phyloP scores from a whole-genome alignment of 495 filamentous ascomycete genomes.

The Pyrenula massariospora region DNA sequence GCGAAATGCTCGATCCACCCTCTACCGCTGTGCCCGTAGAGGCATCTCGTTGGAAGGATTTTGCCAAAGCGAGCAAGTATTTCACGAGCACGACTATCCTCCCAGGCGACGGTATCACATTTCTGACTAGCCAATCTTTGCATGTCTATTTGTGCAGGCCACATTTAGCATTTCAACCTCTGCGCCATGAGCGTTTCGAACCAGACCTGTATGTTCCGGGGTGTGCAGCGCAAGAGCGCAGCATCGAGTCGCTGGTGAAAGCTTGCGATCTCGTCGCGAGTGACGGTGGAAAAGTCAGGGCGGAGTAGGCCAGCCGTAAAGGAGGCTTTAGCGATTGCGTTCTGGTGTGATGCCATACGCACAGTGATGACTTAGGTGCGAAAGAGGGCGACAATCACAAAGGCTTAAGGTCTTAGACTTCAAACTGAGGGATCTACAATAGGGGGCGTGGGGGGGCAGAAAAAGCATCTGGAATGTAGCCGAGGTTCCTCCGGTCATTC shows the following conservation, averaged over 20 bases:
- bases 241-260: constrained; percentile 60
- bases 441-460: too few relatives aligned
- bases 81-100: constrained; percentile 60
- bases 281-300: constrained; percentile 59
- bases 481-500: too few relatives aligned
- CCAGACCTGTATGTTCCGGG: constrained; percentile 93
- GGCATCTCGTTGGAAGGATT: constrained; percentile 35
- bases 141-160: constrained; percentile 68
- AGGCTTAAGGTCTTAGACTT: too few relatives aligned
- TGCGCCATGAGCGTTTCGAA: constrained; percentile 20
- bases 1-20: constrained; percentile 31
- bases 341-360: constrained; percentile 65
- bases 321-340: constrained; percentile 73
- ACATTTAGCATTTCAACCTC: constrained; percentile 38
- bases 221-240: constrained; percentile 62
- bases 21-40: constrained; percentile 7
- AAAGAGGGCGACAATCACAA: too few relatives aligned
- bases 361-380: too few relatives aligned
- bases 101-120: constrained; percentile 55
- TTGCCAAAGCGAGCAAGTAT: constrained; percentile 59
- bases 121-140: constrained; percentile 71
- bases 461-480: too few relatives aligned
- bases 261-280: constrained; percentile 58
- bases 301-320: constrained; percentile 65
- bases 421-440: too few relatives aligned